A percentile compares a stretch with the other conserved stretches of the same genome.
Conservation (phyloP, 2,329 filamentous ascomycete species). For the Shiraia sp. region DNA sequence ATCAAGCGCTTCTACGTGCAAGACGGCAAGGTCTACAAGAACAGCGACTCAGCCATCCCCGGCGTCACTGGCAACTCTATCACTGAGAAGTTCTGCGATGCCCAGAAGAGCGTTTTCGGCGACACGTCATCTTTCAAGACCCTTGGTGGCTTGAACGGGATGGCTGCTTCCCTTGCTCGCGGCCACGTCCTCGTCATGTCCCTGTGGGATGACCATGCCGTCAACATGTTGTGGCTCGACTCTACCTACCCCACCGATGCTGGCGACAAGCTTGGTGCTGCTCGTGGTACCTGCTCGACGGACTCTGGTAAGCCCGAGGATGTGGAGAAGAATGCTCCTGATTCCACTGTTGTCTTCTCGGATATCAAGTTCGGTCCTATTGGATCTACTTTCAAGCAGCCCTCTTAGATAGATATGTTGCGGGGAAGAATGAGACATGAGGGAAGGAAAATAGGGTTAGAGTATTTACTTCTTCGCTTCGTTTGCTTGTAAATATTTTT, state of each 20-base stretch:
- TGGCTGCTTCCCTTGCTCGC: conserved; percentile 58
- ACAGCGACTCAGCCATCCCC: conserved; percentile 47
- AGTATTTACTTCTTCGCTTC: not conserved
- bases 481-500: conserved; percentile 1
- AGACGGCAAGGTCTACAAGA: conserved; percentile 54
- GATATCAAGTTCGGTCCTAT: conserved; percentile 49
- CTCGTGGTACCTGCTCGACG: conserved; percentile 44
- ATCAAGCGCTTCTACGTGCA: conserved; percentile 58
- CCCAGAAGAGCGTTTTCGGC: conserved; percentile 60
- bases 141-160: conserved; percentile 60
- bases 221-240: conserved; percentile 78
- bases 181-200: conserved; percentile 69
- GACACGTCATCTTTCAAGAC: conserved; percentile 58
- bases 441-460: not conserved
- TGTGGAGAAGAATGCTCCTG: conserved; percentile 41
- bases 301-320: conserved; percentile 42
- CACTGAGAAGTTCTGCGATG: conserved; percentile 61
- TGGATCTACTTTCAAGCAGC: conserved; percentile 43
- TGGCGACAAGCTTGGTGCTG: conserved; percentile 40
- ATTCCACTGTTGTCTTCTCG: conserved; percentile 42
- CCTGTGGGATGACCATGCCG: conserved; percentile 66
- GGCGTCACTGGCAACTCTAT: conserved; percentile 58
- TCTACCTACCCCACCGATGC: conserved; percentile 61
- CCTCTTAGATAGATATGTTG: conserved; percentile 28
- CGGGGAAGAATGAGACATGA: not conserved